Conservation (phyloP, 768 basidiomycete genomes). For the Trametes cingulata region DNA sequence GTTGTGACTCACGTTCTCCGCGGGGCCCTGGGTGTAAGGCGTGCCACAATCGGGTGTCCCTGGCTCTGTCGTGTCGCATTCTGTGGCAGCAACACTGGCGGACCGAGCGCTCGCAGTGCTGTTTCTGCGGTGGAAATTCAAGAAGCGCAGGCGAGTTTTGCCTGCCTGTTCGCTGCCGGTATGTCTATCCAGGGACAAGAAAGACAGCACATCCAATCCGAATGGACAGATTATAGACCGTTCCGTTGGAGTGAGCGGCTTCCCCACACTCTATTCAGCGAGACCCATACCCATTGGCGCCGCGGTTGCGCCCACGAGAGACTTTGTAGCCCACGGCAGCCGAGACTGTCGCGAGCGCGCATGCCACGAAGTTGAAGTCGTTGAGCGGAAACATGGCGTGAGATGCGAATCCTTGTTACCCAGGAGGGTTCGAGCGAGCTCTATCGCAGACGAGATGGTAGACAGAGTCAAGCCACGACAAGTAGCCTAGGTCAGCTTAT, state of each 20-base stretch:
- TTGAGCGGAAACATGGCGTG: slow-evolving; percentile 27
- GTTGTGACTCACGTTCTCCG: slow-evolving; percentile 12
- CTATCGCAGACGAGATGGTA: slow-evolving; percentile 10
- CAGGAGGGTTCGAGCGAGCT: neutral
- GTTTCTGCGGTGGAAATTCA: slow-evolving; percentile 14
- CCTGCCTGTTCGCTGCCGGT: neutral
- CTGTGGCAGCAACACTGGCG: slow-evolving; percentile 1
- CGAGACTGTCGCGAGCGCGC: slow-evolving; percentile 30
- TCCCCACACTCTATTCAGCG: neutral
- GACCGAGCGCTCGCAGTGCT: slow-evolving; percentile 16
- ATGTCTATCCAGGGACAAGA: neutral
- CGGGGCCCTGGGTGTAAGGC: neutral
- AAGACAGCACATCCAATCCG: neutral
- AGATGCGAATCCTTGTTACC: neutral
- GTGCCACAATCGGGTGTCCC: slow-evolving; percentile 3
- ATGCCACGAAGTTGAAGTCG: slow-evolving; percentile 30
- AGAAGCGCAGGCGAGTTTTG: slow-evolving; percentile 5
- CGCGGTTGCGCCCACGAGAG: slow-evolving; percentile 17
- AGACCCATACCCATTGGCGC: slow-evolving; percentile 12
- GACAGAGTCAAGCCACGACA: slow-evolving; percentile 3
- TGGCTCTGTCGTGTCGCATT: slow-evolving; percentile 6
- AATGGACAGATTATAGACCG: neutral
- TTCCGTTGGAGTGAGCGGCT: neutral
- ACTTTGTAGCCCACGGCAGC: slow-evolving; percentile 30
- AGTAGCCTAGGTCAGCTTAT: slow-evolving; percentile 3